A percentile compares a stretch with the other conserved stretches of the same genome.
phyloP scores from a whole-genome alignment of 2,329 filamentous ascomycete genomes.

The Alternaria solani region DNA sequence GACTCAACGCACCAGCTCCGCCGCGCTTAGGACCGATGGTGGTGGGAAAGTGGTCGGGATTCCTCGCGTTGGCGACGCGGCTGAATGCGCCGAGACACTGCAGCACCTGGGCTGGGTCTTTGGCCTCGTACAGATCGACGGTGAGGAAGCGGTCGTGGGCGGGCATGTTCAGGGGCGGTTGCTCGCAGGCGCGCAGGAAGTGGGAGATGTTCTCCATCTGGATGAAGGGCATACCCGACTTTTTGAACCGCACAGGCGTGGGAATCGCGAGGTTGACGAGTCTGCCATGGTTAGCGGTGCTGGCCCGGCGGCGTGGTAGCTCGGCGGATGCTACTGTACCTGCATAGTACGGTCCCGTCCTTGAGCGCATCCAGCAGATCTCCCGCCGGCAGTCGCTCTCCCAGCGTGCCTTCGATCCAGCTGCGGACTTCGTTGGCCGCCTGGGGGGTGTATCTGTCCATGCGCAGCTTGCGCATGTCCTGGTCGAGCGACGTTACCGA shows the following conservation, averaged over 20 bases:
- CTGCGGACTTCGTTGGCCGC: conserved; percentile 83
- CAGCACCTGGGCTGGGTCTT: conserved; percentile 94
- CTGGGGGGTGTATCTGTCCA: conserved; percentile 90
- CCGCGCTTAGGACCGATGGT: conserved; percentile 77
- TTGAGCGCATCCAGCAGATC: conserved; percentile 88
- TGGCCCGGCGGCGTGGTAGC: neutral
- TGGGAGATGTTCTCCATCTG: conserved; percentile 99
- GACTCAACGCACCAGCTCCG: conserved; percentile 53
- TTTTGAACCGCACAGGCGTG: conserved; percentile 86
- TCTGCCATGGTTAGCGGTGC: conserved; percentile 55
- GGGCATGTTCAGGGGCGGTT: conserved; percentile 83
- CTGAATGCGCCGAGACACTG: conserved; percentile 94
- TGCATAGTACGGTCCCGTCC: conserved; percentile 92
- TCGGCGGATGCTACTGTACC: conserved; percentile 63
- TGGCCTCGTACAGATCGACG: conserved; percentile 93
- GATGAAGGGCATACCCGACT: conserved; percentile 94
- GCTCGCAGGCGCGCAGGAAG: conserved; percentile 88
- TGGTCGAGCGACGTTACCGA: conserved; percentile 93
- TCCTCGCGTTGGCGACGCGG: conserved; percentile 77
- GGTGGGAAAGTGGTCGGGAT: conserved; percentile 76
- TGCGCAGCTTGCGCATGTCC: conserved; percentile 90
- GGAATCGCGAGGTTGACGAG: conserved; percentile 82
- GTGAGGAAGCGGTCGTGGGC: conserved; percentile 97
- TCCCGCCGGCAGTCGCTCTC: conserved; percentile 72
- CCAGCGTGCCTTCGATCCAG: conserved; percentile 87